Conservation (phyloP, 805 yeast species). For the Metschnikowia henanensis region DNA sequence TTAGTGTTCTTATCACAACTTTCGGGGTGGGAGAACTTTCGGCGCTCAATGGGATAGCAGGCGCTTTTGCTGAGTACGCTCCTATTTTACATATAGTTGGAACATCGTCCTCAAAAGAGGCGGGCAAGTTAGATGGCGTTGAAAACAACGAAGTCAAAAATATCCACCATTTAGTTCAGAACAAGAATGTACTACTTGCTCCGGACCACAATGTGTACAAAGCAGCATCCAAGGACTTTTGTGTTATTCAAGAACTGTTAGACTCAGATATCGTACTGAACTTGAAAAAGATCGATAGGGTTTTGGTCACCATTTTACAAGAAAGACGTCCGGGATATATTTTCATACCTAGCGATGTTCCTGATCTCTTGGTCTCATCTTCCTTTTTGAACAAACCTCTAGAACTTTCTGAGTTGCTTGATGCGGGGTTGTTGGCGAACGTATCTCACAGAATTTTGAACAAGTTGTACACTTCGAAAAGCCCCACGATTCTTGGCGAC, state of each 20-base stretch:
- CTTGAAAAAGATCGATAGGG: constrained; percentile 59
- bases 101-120: constrained; percentile 35
- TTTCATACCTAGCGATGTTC: constrained; percentile 71
- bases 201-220: constrained; percentile 73
- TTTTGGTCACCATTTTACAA: constrained; percentile 52
- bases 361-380: constrained; percentile 35
- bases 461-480: constrained; percentile 49
- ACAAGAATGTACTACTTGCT: constrained; percentile 40
- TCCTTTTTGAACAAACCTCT: constrained; percentile 18
- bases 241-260: constrained; percentile 49
- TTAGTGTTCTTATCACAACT: constrained; percentile 66
- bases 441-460: constrained; percentile 41
- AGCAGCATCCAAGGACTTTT: constrained; percentile 56
- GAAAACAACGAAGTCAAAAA: constrained; percentile 20
- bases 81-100: constrained; percentile 87
- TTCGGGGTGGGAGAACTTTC: constrained; percentile 89
- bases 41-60: constrained; percentile 79
- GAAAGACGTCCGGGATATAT: constrained; percentile 79
- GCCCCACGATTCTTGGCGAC: constrained; percentile 73
- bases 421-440: constrained; percentile 18
- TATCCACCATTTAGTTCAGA: constrained; percentile 61
- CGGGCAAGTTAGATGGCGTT: constrained; percentile 4
- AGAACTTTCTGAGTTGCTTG: constrained; percentile 13
- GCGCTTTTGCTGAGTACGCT: constrained; percentile 77
- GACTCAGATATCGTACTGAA: constrained; percentile 29